Evolutionary conservation across 345 rosid genomes (phyloP).

Genomic region (Orychophragmus violaceus): DNA sequence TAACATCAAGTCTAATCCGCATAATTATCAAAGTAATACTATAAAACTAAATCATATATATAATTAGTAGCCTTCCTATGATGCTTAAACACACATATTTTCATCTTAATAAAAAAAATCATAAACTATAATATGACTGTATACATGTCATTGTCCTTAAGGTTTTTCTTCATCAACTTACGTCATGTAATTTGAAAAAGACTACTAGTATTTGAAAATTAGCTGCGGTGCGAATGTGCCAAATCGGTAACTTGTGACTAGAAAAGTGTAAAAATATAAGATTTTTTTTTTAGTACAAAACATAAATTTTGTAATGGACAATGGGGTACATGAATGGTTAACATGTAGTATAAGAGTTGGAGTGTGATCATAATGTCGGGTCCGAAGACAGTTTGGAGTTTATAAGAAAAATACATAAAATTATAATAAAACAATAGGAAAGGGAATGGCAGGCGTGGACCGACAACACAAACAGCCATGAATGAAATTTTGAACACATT

Average conservation of each 20-base stretch:
- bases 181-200: neutral
- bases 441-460: slow-evolving; percentile 28
- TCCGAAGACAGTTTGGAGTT: slow-evolving; percentile 22
- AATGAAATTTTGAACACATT: slow-evolving; percentile 24
- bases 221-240: neutral
- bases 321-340: neutral
- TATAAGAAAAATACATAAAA: slow-evolving; percentile 1
- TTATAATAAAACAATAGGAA: neutral
- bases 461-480: slow-evolving; percentile 32
- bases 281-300: neutral
- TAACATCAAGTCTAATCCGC: slow-evolving; percentile 16
- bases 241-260: no score
- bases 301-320: slow-evolving; percentile 7
- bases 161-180: neutral
- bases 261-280: no score
- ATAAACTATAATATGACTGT: neutral
- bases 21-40: neutral
- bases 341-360: neutral
- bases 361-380: slow-evolving; percentile 30
- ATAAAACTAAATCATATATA: neutral
- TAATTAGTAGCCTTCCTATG: neutral
- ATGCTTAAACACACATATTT: neutral
- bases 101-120: neutral
- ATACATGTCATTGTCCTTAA: slow-evolving; percentile 1
- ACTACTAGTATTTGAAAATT: neutral